Evolutionary conservation across 768 basidiomycete species (phyloP).

Genomic region (Mycena haematopus): DNA sequence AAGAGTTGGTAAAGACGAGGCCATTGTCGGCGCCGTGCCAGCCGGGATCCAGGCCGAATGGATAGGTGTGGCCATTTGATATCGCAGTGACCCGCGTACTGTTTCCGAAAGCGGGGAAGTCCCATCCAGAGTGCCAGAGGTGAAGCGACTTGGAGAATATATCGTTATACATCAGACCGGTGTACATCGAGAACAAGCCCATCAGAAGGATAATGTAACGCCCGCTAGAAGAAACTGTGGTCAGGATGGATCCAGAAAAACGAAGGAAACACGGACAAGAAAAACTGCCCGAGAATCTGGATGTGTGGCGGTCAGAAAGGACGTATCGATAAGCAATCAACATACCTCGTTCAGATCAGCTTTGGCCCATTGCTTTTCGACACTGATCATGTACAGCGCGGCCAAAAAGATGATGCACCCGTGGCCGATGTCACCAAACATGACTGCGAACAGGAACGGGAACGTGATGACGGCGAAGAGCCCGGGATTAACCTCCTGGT

Average conservation of each 20-base stretch:
- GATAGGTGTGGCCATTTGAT: conserved; percentile 77
- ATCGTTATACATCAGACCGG: conserved; percentile 98
- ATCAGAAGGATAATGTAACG: conserved; percentile 98
- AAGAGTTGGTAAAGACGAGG: conserved; percentile 95
- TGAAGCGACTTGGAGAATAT: conserved; percentile 94
- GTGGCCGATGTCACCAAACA: conserved; percentile 99
- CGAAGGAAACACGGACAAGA: conserved; percentile 69
- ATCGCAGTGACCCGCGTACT: conserved; percentile 52
- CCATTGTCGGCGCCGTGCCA: conserved; percentile 95
- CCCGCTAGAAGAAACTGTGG: conserved; percentile 61
- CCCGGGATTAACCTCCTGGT: conserved; percentile 97
- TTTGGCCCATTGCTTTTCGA: conserved; percentile 82
- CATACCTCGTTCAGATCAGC: conserved; percentile 76
- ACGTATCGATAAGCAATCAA: conserved; percentile 17
- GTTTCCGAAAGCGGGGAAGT: conserved; percentile 60
- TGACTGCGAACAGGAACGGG: conserved; percentile 98
- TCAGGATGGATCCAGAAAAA: conserved; percentile 21
- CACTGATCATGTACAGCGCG: conserved; percentile 84
- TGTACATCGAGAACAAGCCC: conserved; percentile 97
- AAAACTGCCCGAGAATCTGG: conserved; percentile 87
- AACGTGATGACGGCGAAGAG: conserved; percentile 91
- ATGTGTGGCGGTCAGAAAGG: conserved; percentile 15
- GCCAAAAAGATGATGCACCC: conserved; percentile 81
- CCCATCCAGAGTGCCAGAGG: conserved; percentile 90
- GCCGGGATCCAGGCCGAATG: conserved; percentile 91